These are phyloP conservation scores for Neonectria ditissima DNA, from an alignment of 2,329 filamentous ascomycete species.

Conservation along the genomic window DNA sequence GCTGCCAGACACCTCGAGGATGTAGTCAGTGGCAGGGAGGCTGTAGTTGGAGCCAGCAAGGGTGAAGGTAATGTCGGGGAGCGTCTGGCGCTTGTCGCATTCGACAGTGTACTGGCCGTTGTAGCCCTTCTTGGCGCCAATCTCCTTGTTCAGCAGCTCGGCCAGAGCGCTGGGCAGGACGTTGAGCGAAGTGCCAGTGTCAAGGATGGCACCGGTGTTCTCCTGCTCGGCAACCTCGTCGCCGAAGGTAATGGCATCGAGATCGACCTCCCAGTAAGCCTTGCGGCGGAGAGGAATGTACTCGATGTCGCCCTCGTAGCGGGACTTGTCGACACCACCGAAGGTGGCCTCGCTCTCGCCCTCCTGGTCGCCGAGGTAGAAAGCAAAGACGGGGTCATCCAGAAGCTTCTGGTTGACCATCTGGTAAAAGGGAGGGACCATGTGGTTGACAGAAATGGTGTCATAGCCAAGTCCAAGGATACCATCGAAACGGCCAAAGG, in stretches of 20 bases:
- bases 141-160: conserved; percentile 96
- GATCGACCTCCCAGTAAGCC: conserved; percentile 99
- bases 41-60: conserved; percentile 93
- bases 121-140: conserved; percentile 97
- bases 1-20: conserved; percentile 92
- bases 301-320: conserved; percentile 86
- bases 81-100: conserved; percentile 82
- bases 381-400: conserved; percentile 94
- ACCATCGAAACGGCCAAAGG: conserved; percentile 96
- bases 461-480: conserved; percentile 96
- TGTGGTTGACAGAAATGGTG: conserved; percentile 95
- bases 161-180: conserved; percentile 91
- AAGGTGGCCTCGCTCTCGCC: conserved; percentile 89
- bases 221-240: conserved; percentile 89
- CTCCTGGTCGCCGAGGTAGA: conserved; percentile 85
- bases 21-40: conserved; percentile 91
- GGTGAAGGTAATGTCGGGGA: conserved; percentile 93
- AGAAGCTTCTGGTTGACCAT: conserved; percentile 91
- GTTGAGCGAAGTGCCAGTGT: conserved; percentile 98
- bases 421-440: conserved; percentile 95
- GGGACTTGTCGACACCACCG: conserved; percentile 85
- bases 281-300: conserved; percentile 97
- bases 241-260: conserved; percentile 91
- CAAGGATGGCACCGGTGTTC: conserved; percentile 94
- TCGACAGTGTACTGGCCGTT: conserved; percentile 97